These are phyloP conservation scores for Dictyostelium intermedium DNA, from an alignment of 78 protist species.

Conservation along the genomic window DNA sequence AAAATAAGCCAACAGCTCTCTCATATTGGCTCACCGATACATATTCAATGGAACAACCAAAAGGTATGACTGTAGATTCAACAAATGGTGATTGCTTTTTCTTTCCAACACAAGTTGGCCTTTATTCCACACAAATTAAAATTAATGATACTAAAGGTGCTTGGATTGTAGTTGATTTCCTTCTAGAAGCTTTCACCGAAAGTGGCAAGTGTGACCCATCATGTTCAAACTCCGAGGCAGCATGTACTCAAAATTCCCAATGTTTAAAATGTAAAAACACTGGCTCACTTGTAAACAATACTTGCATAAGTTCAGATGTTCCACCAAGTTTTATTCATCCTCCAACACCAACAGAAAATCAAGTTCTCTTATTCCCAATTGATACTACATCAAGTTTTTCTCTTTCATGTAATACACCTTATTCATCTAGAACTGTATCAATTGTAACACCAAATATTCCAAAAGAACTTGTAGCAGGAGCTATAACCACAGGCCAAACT, in stretches of 20 bases:
- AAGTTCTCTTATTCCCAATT: neutral
- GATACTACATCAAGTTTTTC: neutral
- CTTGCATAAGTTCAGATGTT: neutral
- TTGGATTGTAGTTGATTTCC: slow-evolving; percentile 4
- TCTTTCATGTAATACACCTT: neutral
- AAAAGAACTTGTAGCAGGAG: neutral
- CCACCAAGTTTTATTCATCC: slow-evolving; percentile 6
- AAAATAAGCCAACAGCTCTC: neutral
- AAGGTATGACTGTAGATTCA: neutral
- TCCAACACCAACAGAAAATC: slow-evolving; percentile 12
- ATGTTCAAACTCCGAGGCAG: neutral
- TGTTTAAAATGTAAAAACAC: neutral
- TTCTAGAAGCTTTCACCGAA: neutral
- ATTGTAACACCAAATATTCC: neutral
- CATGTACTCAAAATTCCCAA: neutral
- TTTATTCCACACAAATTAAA: neutral
- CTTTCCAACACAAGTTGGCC: neutral
- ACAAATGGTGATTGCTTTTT: neutral
- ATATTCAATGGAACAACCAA: neutral
- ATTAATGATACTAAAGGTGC: neutral
- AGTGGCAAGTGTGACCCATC: neutral
- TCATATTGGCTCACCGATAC: neutral
- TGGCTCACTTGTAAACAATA: neutral
- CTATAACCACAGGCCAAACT: neutral
- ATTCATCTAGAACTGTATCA: neutral